These are phyloP conservation scores for Aechmea fasciata DNA, from an alignment of 176 grass and related monocot genomes.

Conservation along the genomic window DNA sequence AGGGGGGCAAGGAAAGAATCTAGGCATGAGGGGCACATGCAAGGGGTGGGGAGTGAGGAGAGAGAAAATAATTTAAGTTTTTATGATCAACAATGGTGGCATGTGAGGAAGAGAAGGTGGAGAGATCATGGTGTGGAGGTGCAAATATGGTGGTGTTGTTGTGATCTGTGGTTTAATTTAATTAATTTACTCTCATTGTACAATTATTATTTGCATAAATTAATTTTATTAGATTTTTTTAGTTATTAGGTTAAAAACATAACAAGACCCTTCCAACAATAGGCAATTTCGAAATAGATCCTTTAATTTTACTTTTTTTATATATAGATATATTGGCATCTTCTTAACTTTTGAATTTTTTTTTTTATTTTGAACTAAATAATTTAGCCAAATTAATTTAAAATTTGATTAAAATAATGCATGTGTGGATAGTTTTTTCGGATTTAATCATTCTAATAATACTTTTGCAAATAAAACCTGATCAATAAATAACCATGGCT, in stretches of 20 bases:
- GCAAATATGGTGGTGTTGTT: neutral
- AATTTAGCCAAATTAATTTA: neutral
- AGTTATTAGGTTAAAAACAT: too few species aligned
- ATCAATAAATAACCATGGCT: too few species aligned
- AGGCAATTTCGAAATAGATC: too few species aligned
- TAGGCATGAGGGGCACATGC: conserved; percentile 48
- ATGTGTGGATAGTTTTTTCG: too few species aligned
- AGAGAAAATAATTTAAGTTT: conserved; percentile 23
- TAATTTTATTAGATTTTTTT: too few species aligned
- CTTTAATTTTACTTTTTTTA: too few species aligned
- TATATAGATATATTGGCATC: neutral
- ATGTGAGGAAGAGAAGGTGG: conserved; percentile 25
- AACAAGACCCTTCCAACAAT: too few species aligned
- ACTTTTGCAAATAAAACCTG: too few species aligned
- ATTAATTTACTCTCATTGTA: neutral
- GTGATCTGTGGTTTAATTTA: neutral
- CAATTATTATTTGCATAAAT: neutral
- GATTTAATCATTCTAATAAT: too few species aligned
- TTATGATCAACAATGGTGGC: conserved; percentile 12
- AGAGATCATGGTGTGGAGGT: conserved; percentile 9
- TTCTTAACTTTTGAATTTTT: neutral
- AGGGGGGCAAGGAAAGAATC: conserved; percentile 29
- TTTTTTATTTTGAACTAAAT: neutral
- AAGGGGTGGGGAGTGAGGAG: conserved; percentile 29
- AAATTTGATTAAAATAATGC: too few species aligned